A percentile compares a stretch with the other conserved stretches of the same genome.
Conservation (phyloP, 257 asterid genomes). For the Solanum boliviense region DNA sequence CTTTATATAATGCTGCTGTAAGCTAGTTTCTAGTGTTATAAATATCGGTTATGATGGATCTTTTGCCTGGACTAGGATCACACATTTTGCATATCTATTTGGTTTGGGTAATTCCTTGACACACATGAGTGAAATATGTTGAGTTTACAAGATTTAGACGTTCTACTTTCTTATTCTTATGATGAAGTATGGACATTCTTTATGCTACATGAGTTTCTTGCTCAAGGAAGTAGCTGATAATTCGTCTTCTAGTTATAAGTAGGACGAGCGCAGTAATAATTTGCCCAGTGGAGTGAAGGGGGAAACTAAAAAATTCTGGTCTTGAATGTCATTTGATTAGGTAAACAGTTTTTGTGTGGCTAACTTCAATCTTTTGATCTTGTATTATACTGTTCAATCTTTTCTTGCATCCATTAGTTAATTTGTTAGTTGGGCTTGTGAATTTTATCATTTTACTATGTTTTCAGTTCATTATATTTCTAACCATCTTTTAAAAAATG, state of each 20-base stretch:
- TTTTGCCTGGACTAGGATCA: not conserved
- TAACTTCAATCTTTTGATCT: not conserved
- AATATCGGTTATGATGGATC: not conserved
- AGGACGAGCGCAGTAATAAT: not conserved
- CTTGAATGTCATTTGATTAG: not conserved
- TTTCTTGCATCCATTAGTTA: not conserved
- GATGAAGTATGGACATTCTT: not conserved
- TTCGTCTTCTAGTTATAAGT: not conserved
- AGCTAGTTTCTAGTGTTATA: not conserved
- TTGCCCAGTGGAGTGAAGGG: not conserved
- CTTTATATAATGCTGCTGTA: not conserved
- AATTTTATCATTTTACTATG: not conserved
- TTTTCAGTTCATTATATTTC: not conserved
- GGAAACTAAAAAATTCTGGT: not conserved
- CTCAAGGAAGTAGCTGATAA: not conserved
- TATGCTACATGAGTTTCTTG: not conserved
- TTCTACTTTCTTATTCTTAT: not conserved
- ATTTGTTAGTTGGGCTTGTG: not conserved
- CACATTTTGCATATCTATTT: not conserved
- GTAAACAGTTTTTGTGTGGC: not conserved
- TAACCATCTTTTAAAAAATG: not conserved
- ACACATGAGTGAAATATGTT: not conserved
- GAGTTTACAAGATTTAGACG: not conserved
- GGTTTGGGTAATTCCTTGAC: not conserved
- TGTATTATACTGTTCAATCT: not conserved